phyloP scores from a whole-genome alignment of 2,329 filamentous ascomycete species.

The Cytospora schulzeri region DNA sequence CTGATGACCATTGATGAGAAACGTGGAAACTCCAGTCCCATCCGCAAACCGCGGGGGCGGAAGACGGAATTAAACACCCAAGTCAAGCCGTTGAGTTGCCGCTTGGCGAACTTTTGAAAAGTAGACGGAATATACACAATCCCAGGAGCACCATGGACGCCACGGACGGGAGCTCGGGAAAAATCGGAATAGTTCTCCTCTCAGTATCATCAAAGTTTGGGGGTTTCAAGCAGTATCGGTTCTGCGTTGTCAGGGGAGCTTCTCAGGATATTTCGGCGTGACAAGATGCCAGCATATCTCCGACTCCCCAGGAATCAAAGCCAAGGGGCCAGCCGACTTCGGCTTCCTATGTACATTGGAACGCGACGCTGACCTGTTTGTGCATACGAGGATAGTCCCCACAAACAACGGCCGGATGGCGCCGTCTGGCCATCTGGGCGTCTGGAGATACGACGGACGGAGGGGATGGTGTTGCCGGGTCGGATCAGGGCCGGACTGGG shows the following conservation, averaged over 20 bases:
- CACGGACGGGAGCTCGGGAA: conserved; percentile 12
- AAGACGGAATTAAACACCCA: conserved; percentile 3
- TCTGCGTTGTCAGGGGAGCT: not conserved
- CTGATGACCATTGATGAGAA: not conserved
- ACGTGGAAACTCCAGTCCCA: conserved; percentile 1
- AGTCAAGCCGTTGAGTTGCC: conserved; percentile 13
- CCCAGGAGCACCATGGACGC: not conserved
- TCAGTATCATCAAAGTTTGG: not conserved
- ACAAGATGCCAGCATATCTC: not conserved
- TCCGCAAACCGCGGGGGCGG: conserved; percentile 19
- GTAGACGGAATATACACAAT: not conserved
- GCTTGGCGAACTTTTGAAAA: no score
- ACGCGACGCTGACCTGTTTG: not conserved
- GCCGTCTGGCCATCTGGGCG: not conserved
- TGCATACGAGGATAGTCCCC: conserved; percentile 5
- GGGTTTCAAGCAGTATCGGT: not conserved
- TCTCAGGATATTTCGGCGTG: not conserved
- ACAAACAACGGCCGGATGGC: conserved; percentile 4
- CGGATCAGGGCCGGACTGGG: not conserved
- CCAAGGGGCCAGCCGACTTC: not conserved
- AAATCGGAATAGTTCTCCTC: conserved; percentile 12
- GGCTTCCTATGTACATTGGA: not conserved
- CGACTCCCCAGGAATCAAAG: not conserved
- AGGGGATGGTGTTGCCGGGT: not conserved
- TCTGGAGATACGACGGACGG: not conserved